These are phyloP conservation scores for Entomortierella lignicola DNA, from an alignment of 192 early-diverging fungal species.

Conservation along the genomic window DNA sequence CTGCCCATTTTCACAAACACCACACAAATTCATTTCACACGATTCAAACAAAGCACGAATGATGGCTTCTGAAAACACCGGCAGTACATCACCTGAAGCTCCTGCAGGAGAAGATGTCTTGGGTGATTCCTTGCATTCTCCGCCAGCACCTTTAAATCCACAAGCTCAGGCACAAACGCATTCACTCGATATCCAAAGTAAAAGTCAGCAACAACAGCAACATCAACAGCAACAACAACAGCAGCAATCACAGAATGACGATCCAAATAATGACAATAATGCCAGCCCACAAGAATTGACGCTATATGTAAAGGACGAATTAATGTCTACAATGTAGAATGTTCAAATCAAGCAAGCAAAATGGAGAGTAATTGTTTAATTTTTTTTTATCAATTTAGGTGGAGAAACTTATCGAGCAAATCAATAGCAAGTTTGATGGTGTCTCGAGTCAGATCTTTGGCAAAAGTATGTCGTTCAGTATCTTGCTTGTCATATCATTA, in stretches of 20 bases:
- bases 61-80: constrained; percentile 34
- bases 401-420: constrained; percentile 42
- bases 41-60: no score
- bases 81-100: not conserved
- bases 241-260: constrained; percentile 6
- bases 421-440: constrained; percentile 50
- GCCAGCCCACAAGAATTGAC: constrained; percentile 49
- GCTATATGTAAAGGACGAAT: no score
- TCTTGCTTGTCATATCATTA: no score
- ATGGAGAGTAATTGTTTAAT: not conserved
- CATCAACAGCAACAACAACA: constrained; percentile 14
- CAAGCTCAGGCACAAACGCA: constrained; percentile 49
- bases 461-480: constrained; percentile 16
- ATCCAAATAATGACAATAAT: constrained; percentile 24
- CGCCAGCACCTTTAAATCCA: constrained; percentile 17
- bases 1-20: not conserved
- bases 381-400: constrained; percentile 4
- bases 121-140: constrained; percentile 2
- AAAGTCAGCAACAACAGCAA: constrained; percentile 23
- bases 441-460: constrained; percentile 41
- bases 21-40: no score
- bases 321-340: no score
- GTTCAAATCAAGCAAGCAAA: not conserved
- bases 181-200: constrained; percentile 48
- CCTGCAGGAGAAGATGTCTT: not conserved